phyloP scores from a whole-genome alignment of 768 basidiomycete genomes.

The Wakefieldia striispora region DNA sequence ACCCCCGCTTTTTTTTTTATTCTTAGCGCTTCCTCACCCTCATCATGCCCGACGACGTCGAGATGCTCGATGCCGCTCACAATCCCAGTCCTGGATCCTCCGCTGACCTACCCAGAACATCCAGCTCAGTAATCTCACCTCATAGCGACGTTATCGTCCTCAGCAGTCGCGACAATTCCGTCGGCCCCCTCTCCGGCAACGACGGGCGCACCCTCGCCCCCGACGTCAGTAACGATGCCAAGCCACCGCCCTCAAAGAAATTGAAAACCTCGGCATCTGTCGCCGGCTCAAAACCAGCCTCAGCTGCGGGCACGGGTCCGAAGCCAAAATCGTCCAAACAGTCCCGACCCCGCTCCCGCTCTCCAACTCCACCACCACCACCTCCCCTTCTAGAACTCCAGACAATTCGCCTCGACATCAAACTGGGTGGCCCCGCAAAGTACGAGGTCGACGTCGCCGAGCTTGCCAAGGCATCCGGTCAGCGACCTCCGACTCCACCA shows the following conservation, averaged over 20 bases:
- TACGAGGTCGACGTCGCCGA: conserved; percentile 69
- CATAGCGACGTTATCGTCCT: conserved; percentile 27
- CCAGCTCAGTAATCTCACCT: conserved; percentile 16
- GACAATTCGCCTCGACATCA: conserved; percentile 69
- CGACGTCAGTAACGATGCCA: conserved; percentile 21
- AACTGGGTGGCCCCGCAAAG: conserved; percentile 67
- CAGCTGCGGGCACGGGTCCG: conserved; percentile 32
- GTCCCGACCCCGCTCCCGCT: conserved; percentile 46
- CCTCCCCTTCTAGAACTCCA: conserved; percentile 46
- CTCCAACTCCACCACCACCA: conserved; percentile 58
- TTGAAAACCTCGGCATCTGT: conserved; percentile 25
- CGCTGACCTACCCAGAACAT: conserved; percentile 4
- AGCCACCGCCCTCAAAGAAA: conserved; percentile 32
- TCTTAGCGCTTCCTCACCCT: not conserved
- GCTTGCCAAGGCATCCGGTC: conserved; percentile 62
- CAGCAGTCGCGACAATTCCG: conserved; percentile 32
- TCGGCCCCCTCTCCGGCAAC: conserved; percentile 13
- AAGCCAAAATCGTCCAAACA: conserved; percentile 55
- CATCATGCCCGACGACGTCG: conserved; percentile 29
- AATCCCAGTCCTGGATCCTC: not conserved
- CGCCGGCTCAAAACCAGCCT: conserved; percentile 26
- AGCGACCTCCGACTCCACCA: conserved; percentile 57
- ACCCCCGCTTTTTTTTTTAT: not conserved
- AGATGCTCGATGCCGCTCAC: conserved; percentile 24
- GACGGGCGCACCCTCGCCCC: conserved; percentile 9